These are phyloP conservation scores for Pseudohyphozyma bogoriensis DNA, from an alignment of 768 basidiomycete genomes.

Conservation along the genomic window DNA sequence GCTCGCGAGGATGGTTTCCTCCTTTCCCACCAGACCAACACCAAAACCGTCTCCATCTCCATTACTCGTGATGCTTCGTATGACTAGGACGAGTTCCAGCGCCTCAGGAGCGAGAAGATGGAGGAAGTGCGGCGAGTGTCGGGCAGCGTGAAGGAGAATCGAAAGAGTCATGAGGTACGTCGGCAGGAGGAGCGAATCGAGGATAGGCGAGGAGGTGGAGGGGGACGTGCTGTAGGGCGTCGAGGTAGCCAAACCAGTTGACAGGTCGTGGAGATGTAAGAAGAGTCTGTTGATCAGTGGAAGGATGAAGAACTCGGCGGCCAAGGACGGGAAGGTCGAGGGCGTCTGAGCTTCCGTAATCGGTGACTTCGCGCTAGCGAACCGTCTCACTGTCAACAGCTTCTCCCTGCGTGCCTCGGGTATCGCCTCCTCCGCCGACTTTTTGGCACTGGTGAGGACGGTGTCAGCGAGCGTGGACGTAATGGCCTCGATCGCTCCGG, in stretches of 20 bases:
- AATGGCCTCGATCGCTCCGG: constrained; percentile 48
- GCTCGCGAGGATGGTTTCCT: constrained; percentile 62
- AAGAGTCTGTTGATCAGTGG: constrained; percentile 92
- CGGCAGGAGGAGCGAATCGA: constrained; percentile 64
- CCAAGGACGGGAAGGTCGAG: constrained; percentile 51
- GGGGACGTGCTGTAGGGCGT: constrained; percentile 30
- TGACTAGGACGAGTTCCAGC: constrained; percentile 68
- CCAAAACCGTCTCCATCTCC: too few relatives aligned
- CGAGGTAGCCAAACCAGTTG: constrained; percentile 49
- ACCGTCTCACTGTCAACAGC: constrained; percentile 52
- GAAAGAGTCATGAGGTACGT: constrained; percentile 66
- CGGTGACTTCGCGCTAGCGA: neutral
- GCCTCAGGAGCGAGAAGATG: constrained; percentile 68
- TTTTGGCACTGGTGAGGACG: constrained; percentile 55
- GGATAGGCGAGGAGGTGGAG: constrained; percentile 60
- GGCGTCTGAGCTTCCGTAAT: neutral
- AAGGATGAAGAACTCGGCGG: constrained; percentile 76
- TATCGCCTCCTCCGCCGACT: constrained; percentile 48
- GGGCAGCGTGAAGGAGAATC: constrained; percentile 70
- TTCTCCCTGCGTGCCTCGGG: constrained; percentile 64
- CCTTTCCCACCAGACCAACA: constrained; percentile 43
- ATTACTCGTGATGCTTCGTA: too few relatives aligned
- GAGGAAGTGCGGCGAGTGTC: constrained; percentile 70
- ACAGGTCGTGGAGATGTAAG: constrained; percentile 75
- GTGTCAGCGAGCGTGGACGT: constrained; percentile 54